A percentile compares a stretch with the other conserved stretches of the same genome.
Conservation (phyloP, 2,329 filamentous ascomycete genomes). For the Colletotrichum destructivum region DNA sequence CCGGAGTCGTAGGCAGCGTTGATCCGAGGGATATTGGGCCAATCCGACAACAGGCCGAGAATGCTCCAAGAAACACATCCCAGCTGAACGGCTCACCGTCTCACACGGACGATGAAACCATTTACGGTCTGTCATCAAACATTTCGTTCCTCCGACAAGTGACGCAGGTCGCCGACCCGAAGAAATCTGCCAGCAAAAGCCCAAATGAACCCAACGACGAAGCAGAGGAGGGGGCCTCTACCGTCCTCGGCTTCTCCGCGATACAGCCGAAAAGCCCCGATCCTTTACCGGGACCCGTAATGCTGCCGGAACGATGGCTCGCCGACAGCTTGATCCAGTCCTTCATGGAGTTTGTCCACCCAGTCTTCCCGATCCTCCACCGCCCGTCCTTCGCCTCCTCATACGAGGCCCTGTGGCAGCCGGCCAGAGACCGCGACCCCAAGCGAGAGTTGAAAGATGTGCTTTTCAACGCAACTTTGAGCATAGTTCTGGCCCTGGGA, state of each 20-base stretch:
- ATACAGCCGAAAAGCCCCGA: background rate
- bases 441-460: too few relatives aligned
- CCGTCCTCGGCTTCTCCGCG: background rate
- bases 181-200: background rate
- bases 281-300: background rate
- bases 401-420: too few relatives aligned
- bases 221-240: background rate
- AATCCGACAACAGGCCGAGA: too few relatives aligned
- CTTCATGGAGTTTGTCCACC: too few relatives aligned
- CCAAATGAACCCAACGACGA: background rate
- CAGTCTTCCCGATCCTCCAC: too few relatives aligned
- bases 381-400: too few relatives aligned
- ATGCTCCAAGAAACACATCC: background rate
- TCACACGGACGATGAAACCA: background rate
- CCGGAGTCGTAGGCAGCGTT: background rate
- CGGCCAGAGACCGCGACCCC: too few relatives aligned
- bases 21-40: background rate
- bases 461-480: too few relatives aligned
- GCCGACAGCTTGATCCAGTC: too few relatives aligned
- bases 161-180: background rate
- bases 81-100: background rate
- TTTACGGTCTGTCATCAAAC: constrained; percentile 2
- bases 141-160: constrained; percentile 26
- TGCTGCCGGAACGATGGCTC: constrained; percentile 1
- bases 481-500: too few relatives aligned